Evolutionary conservation across 441 rosid species (phyloP), one percentile per base, ranked within the genome.

Genomic region (Isatis lusitanica): DNA sequence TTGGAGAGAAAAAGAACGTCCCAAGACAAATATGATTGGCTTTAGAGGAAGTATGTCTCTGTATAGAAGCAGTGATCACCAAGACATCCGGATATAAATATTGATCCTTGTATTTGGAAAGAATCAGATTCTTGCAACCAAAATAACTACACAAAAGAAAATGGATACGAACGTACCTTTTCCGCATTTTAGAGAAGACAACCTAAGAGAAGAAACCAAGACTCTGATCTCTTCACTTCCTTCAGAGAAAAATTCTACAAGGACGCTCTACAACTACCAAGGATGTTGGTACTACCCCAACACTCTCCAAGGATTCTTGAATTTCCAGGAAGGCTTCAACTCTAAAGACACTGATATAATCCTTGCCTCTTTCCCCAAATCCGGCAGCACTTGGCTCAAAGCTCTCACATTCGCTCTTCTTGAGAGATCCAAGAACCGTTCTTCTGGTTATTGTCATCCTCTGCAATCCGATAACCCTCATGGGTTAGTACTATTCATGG

Each of bases 381-480:
- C 84, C 11, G 91, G 92, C 74, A 83, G 90, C 31, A 86, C 89
- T 7, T 86, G 94, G 92, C 63, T 89, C 5, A 86, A 88, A 52
- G 88, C 92, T 28, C 35, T 90, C 28, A 40, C 79, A 2, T 73
- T 85, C 7, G 81, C 88, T 8, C 47, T 80, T 6, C 6, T 83
- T 10, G 79, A 87, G 40, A 72, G 87, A 56, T 42, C 47, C 0
- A 18, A 10, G 0, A 33, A 11, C 39, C 62, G 58, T 24, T 4
- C 64, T 42, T 16, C n/a, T 16, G 17, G 63, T 9, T 36, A 55
- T 15, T 5, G 28, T 67, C 90, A 86, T 70, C 92, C 90, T 64
- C 63, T 90, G 52, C 39, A 18, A 42, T 21, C 53, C 0, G 39
- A 53, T 7, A 73, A 80, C 39, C 84, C 79, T 11, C 76, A 79